Evolutionary conservation across 768 basidiomycete species (phyloP), one percentile per base, ranked within the genome.

Genomic region (Serendipita sp.): DNA sequence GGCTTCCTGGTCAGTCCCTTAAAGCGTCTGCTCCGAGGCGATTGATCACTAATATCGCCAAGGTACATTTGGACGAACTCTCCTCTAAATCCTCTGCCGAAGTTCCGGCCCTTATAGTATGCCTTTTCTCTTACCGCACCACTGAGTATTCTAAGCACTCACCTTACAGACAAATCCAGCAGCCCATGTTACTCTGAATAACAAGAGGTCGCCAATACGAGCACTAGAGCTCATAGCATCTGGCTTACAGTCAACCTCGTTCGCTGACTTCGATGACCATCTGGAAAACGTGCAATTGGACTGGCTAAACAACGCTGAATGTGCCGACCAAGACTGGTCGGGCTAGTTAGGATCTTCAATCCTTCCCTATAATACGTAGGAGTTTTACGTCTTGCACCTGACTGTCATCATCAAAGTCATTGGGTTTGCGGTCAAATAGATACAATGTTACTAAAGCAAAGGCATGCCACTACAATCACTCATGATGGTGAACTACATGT

Each of bases 241-340:
- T 48, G 70, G 75, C 46, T 75, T 75, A n/a, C 72, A 78, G 63
- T 83, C 86, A 65, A 74, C 78, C 65, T 76, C 78, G 54, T 84
- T 91, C 65, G 85, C 84, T 3, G 89, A 91, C 72, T 90, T 90
- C 67, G 89, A 91, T 65, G 89, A 90, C 68, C 86, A 90, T 74
- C 72, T 90, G 52, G 89, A 89, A 73, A 83, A 89, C 72, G 83
- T 84, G 56, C 80, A 72, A 46, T 73, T 76, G 65, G 79, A 80
- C 65, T 81, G 80, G 79, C 67, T 82, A 66, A 71, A 71, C 58
- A 81, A 82, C 52, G 67, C 54, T 28, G 71, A 66, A 63, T 77
- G 66, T 35, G 36, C 28, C 13, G 65, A 60, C 56, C 23, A 60
- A n/a, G 34, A 60, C 16, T 60, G 48, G 48, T 51, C n/a, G n/a